These are phyloP conservation scores for Leishmania arabica DNA, from an alignment of 208 protist genomes.

Conservation along the genomic window DNA sequence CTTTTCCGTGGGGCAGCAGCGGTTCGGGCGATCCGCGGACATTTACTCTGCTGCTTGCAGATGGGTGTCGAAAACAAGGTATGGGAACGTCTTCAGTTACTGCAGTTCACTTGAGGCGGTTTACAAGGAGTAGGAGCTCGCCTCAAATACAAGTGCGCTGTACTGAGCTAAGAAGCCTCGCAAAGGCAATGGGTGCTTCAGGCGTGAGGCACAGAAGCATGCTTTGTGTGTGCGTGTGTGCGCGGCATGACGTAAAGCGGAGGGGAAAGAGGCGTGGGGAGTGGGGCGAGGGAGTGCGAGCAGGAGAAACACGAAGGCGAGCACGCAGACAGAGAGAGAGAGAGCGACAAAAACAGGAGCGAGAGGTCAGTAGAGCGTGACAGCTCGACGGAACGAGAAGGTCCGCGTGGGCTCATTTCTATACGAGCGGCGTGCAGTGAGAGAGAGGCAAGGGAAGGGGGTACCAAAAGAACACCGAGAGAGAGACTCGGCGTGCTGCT, in stretches of 20 bases:
- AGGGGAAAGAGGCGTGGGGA: not conserved
- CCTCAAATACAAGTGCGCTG: no score
- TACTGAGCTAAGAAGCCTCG: not conserved
- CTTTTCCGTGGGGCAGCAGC: slow-evolving; percentile 58
- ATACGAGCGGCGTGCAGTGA: not conserved
- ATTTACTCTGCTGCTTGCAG: not conserved
- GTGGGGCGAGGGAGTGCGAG: not conserved
- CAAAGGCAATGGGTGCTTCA: not conserved
- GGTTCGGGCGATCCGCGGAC: slow-evolving; percentile 12
- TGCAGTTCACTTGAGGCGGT: not conserved
- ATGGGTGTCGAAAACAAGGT: not conserved
- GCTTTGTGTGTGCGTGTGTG: not conserved
- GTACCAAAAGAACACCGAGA: not conserved
- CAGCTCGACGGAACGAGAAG: not conserved
- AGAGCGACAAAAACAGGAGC: not conserved
- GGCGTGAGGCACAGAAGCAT: not conserved
- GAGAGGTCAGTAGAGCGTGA: not conserved
- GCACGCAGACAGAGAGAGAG: not conserved
- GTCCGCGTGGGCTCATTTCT: not conserved
- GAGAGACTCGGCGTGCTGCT: not conserved
- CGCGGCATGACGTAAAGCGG: not conserved
- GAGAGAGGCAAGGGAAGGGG: not conserved
- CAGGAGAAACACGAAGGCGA: not conserved
- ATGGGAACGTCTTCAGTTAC: not conserved
- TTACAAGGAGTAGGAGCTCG: no score